Evolutionary conservation across 495 filamentous ascomycete genomes (phyloP).

Genomic region (Parathielavia appendiculata): DNA sequence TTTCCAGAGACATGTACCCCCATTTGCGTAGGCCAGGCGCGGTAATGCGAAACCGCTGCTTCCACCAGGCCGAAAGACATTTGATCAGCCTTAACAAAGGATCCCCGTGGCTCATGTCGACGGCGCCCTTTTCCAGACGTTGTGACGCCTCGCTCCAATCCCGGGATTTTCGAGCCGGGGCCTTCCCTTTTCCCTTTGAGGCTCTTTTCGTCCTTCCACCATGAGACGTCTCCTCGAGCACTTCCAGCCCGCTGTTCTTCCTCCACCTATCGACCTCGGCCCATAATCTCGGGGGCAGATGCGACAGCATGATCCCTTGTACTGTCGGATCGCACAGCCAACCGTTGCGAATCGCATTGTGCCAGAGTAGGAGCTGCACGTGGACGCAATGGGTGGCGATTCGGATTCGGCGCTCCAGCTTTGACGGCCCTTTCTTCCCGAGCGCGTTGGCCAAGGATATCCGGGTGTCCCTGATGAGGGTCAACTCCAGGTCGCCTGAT

Average conservation of each 20-base stretch:
- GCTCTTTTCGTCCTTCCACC: conserved; percentile 8
- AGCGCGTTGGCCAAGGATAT: conserved; percentile 52
- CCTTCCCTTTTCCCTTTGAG: conserved; percentile 39
- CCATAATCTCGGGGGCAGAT: conserved; percentile 58
- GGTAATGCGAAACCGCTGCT: conserved; percentile 70
- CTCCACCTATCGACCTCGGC: conserved; percentile 74
- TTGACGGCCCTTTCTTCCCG: conserved; percentile 80
- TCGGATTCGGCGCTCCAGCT: conserved; percentile 73
- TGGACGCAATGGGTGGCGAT: conserved; percentile 79
- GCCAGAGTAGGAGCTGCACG: conserved; percentile 81
- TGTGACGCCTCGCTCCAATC: conserved; percentile 72
- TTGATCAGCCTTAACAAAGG: conserved; percentile 77
- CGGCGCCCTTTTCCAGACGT: conserved; percentile 59
- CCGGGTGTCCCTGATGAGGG: conserved; percentile 56
- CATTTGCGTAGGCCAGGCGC: conserved; percentile 79
- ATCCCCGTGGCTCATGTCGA: conserved; percentile 73
- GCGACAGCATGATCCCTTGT: conserved; percentile 69
- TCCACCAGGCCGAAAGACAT: conserved; percentile 77
- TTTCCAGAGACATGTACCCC: conserved; percentile 71
- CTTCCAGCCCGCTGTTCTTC: conserved; percentile 56
- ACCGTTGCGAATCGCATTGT: conserved; percentile 79
- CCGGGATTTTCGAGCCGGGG: conserved; percentile 47
- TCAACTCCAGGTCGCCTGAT: conserved; percentile 67
- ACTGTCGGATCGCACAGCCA: conserved; percentile 79
- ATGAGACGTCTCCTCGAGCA: conserved; percentile 27